Percentiles rank a stretch among this genome's conserved stretches.
These are phyloP conservation scores for Suillus placidus DNA, from an alignment of 768 basidiomycete genomes.

Conservation along the genomic window DNA sequence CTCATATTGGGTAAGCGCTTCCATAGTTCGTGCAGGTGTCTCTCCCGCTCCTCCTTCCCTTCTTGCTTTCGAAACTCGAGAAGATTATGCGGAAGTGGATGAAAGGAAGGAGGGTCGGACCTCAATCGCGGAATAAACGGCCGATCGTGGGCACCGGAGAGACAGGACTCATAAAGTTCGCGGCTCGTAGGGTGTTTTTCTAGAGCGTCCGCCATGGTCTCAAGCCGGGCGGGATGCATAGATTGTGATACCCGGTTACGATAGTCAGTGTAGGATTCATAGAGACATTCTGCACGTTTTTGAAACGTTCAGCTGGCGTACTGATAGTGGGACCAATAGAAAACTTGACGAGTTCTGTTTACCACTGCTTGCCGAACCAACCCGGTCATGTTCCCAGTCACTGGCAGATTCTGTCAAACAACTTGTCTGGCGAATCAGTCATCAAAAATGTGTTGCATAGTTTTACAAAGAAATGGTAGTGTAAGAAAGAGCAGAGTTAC, in stretches of 20 bases:
- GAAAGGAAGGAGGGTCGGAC: conserved; percentile 50
- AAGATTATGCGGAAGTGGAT: conserved; percentile 51
- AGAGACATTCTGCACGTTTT: conserved; percentile 30
- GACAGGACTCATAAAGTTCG: conserved; percentile 54
- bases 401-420: background rate
- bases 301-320: conserved; percentile 14
- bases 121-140: conserved; percentile 61
- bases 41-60: conserved; percentile 62
- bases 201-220: conserved; percentile 22
- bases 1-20: conserved; percentile 48
- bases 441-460: background rate
- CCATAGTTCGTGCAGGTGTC: conserved; percentile 66
- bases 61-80: conserved; percentile 66
- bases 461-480: background rate
- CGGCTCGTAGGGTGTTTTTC: conserved; percentile 42
- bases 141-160: conserved; percentile 55
- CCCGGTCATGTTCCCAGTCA: background rate
- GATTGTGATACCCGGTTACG: conserved; percentile 21
- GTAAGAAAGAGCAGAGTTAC: background rate
- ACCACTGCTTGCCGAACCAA: conserved; percentile 31
- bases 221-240: conserved; percentile 6
- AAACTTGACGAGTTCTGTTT: conserved; percentile 27
- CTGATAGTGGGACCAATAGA: conserved; percentile 1
- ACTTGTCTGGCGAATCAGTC: background rate
- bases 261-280: conserved; percentile 21